Base-by-base conservation (phyloP, 225 moss, liverwort and hornwort species). In the Bryoerythrophyllum caledonicum region DNA sequence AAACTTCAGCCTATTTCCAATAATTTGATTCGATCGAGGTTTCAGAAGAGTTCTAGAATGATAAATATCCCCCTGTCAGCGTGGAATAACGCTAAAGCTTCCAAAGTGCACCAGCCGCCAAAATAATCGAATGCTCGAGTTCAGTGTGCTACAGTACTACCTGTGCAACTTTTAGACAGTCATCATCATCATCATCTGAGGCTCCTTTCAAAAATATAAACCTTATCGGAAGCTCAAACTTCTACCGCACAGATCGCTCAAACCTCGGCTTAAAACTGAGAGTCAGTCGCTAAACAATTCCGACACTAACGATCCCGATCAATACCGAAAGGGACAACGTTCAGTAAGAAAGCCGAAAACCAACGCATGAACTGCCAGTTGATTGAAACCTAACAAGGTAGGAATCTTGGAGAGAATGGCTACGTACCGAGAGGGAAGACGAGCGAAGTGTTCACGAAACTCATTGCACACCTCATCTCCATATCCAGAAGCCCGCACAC, bases 401-500 rank as follows among this genome's bases (percentile, higher is more conserved):
- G 20, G 28, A 35, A 43, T 13, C 43, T 25, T 7, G 34, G 23
- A 44, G 15, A 66, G 70, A 57, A 69, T 28, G 41, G 30, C 15
- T 6, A 37, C 37, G 37, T 87, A 96, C 96, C 96, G 83, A 70
- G 86, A 75, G 20, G 96, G 94, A 55, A 96, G 83, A 35, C 91
- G 84, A 12, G 90, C 75, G 71, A 96, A 96, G 72, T 96, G 96
- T 44, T 87, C 84, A 35, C 87, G 91, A 35, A 94, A 91, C 80
- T 92, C 90, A 35, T 74, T 71, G 84, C 94, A 96, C 35, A 94
- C 80, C 70, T 94, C 94, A 83, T 94, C 92, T 6, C 86, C 80
- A 55, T 90, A 91, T 69, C 96, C 96, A 67, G 72, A 83, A 74
- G 86, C 85, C 53, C 87, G 92, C 63, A 94, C 96, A 69, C 88